Conservation (phyloP, 352 stramenopile genomes). For the Blastocystis sp. region DNA sequence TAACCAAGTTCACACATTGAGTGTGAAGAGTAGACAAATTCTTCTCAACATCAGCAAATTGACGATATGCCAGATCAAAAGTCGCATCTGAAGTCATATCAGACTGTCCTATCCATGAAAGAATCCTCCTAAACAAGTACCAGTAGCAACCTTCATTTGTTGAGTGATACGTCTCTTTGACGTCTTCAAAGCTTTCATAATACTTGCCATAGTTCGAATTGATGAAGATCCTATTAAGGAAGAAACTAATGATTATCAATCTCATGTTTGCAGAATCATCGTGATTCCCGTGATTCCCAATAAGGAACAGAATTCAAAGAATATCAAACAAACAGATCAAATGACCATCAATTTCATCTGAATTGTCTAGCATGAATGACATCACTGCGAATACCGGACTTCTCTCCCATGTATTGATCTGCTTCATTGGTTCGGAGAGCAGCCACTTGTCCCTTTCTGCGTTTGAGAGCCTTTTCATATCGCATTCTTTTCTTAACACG, state of each 20-base stretch:
- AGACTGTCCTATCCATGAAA: not conserved
- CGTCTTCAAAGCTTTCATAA: constrained; percentile 47
- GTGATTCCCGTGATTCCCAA: not conserved
- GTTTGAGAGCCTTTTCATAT: constrained; percentile 91
- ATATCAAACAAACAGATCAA: constrained; percentile 13
- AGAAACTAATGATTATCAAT: not conserved
- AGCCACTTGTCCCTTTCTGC: constrained; percentile 87
- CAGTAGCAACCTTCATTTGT: constrained; percentile 43
- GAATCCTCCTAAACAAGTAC: not conserved
- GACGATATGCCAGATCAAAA: constrained; percentile 46
- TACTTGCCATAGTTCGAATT: not conserved
- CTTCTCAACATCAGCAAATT: constrained; percentile 57
- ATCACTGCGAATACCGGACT: constrained; percentile 80
- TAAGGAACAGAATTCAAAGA: not conserved
- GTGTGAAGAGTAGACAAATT: constrained; percentile 37
- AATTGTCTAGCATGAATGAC: constrained; percentile 67
- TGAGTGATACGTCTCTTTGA: constrained; percentile 48
- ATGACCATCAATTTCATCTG: not conserved
- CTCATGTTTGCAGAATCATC: not conserved
- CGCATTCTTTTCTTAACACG: constrained; percentile 94
- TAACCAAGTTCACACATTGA: constrained; percentile 22
- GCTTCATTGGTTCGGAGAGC: constrained; percentile 74
- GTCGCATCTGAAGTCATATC: constrained; percentile 46
- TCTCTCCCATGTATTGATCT: constrained; percentile 77
- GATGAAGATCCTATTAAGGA: not conserved